phyloP scores from a whole-genome alignment of 2,329 filamentous ascomycete species.

The Nigrospora sphaerica region DNA sequence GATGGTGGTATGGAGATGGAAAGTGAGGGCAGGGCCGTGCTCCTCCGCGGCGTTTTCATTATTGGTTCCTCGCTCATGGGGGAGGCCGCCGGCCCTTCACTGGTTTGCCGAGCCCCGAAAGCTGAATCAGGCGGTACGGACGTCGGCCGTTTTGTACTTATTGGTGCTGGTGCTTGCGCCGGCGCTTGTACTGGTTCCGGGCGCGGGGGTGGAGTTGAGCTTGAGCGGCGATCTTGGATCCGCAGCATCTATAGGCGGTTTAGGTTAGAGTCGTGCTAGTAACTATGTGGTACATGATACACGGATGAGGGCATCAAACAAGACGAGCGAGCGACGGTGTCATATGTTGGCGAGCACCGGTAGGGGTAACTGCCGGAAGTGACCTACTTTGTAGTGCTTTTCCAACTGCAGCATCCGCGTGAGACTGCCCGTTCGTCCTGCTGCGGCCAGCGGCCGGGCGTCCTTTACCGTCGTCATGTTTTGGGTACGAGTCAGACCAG shows the following conservation, averaged over 20 bases:
- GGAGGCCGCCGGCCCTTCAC: constrained; percentile 22
- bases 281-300: no score
- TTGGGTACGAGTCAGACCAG: constrained; percentile 4
- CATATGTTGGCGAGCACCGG: no score
- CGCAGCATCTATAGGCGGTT: constrained; percentile 25
- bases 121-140: constrained; percentile 18
- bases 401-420: constrained; percentile 55
- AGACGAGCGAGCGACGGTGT: no score
- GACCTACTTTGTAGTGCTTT: constrained; percentile 48
- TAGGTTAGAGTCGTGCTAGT: constrained; percentile 16
- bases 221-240: constrained; percentile 22
- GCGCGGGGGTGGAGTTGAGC: constrained; percentile 11
- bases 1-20: constrained; percentile 23
- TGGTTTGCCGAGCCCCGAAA: constrained; percentile 22
- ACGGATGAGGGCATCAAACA: no score
- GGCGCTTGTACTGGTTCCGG: constrained; percentile 17
- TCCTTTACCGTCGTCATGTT: constrained; percentile 23
- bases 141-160: constrained; percentile 17
- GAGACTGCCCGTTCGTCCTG: constrained; percentile 39
- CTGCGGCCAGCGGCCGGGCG: constrained; percentile 12
- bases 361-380: constrained; percentile 15
- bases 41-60: constrained; percentile 24
- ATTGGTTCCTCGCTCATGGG: constrained; percentile 18
- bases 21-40: constrained; percentile 21
- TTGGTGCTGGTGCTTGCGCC: constrained; percentile 16